Evolutionary conservation across 306 rosid species (phyloP).

Genomic region (Vigna trinervia): DNA sequence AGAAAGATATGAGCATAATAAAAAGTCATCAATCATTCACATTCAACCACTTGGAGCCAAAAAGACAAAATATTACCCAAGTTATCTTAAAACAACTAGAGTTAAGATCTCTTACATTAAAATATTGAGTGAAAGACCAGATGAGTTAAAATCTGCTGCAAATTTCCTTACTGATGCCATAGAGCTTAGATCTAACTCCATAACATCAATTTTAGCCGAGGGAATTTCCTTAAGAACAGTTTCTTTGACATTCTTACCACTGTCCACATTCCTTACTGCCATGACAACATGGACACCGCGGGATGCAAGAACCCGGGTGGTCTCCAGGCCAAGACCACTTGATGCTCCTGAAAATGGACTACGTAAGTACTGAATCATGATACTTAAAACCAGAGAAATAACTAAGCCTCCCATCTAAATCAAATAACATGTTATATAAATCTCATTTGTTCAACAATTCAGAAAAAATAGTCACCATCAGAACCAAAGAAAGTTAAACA

Average conservation of each 20-base stretch:
- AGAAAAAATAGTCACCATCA: not conserved
- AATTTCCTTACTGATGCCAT: constrained; percentile 79
- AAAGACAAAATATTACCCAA: not conserved
- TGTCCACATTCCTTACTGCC: constrained; percentile 79
- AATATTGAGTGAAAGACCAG: constrained; percentile 70
- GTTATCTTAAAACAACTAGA: not conserved
- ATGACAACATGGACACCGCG: constrained; percentile 80
- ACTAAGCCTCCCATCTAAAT: constrained; percentile 6
- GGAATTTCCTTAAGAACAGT: constrained; percentile 62
- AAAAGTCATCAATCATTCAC: constrained; percentile 25
- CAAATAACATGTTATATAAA: not conserved
- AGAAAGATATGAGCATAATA: constrained; percentile 3
- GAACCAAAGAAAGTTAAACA: constrained; percentile 25
- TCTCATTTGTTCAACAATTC: not conserved
- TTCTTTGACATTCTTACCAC: constrained; percentile 58
- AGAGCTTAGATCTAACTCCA: constrained; percentile 79
- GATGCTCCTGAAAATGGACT: constrained; percentile 70
- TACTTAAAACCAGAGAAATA: not conserved
- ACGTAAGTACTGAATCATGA: constrained; percentile 9
- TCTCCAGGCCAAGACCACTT: constrained; percentile 83
- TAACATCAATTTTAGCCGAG: constrained; percentile 63
- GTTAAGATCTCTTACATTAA: constrained; percentile 60
- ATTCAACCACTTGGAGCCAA: constrained; percentile 21
- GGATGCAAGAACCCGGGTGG: constrained; percentile 73
- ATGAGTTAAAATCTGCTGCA: constrained; percentile 63